Evolutionary conservation across 2,329 filamentous ascomycete species (phyloP).

Genomic region (Fonsecaea nubica): DNA sequence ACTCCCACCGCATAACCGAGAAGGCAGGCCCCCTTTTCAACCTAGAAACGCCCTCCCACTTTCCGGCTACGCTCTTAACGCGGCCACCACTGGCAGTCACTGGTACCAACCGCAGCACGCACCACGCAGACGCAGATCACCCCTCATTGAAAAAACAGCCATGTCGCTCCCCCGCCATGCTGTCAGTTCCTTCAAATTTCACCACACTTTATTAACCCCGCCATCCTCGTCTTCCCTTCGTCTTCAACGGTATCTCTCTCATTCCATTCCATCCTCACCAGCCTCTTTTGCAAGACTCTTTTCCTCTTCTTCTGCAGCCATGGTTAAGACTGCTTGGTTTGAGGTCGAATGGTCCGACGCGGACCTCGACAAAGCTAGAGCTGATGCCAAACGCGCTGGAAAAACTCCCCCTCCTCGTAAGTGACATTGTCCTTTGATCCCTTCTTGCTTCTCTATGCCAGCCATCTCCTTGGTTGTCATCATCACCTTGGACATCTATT

Average conservation of each 20-base stretch:
- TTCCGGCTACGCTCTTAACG: background rate
- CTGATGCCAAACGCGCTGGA: slow-evolving; percentile 45
- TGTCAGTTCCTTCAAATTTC: slow-evolving; percentile 17
- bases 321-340: slow-evolving; percentile 79
- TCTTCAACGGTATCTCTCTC: slow-evolving; percentile 15
- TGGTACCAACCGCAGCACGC: background rate
- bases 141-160: slow-evolving; percentile 15
- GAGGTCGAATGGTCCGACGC: slow-evolving; percentile 69
- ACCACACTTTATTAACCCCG: slow-evolving; percentile 39
- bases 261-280: slow-evolving; percentile 19
- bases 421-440: slow-evolving; percentile 18
- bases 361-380: slow-evolving; percentile 66
- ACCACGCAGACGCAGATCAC: slow-evolving; percentile 10
- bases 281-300: slow-evolving; percentile 32
- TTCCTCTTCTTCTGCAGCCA: slow-evolving; percentile 66
- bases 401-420: slow-evolving; percentile 31
- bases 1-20: background rate
- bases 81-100: slow-evolving; percentile 1
- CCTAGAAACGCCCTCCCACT: background rate
- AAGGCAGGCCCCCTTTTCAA: background rate
- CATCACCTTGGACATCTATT: slow-evolving; percentile 10
- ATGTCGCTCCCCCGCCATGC: slow-evolving; percentile 14
- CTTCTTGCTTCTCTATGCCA: slow-evolving; percentile 9
- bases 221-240: slow-evolving; percentile 46
- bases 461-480: background rate